A percentile compares a stretch with the other conserved stretches of the same genome.
phyloP scores from a whole-genome alignment of 2,329 filamentous ascomycete species.

The Stachybotrys chlorohalonatus region DNA sequence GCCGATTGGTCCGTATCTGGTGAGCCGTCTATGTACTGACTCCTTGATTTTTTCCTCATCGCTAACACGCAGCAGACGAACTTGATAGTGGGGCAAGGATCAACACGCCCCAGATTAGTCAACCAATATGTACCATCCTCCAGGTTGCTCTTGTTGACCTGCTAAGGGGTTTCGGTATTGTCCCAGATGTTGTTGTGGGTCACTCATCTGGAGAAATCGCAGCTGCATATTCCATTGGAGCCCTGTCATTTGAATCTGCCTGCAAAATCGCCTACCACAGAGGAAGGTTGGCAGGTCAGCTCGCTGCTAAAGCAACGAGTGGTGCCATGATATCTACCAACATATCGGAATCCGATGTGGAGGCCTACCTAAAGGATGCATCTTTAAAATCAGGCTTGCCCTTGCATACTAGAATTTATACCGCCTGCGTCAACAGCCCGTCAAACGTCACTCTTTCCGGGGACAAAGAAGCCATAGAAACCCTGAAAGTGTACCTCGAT shows the following conservation, averaged over 20 bases:
- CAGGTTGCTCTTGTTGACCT: conserved; percentile 36
- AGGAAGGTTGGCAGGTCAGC: conserved; percentile 22
- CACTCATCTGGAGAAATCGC: conserved; percentile 39
- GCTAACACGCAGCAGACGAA: neutral
- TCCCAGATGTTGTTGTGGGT: conserved; percentile 26
- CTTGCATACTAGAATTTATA: neutral
- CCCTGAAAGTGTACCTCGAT: conserved; percentile 21
- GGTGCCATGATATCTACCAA: conserved; percentile 16
- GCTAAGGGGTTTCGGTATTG: conserved; percentile 28
- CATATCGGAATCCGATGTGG: conserved; percentile 1
- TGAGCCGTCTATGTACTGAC: neutral
- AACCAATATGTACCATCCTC: conserved; percentile 31
- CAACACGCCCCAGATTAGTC: conserved; percentile 24
- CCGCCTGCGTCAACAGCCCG: conserved; percentile 40
- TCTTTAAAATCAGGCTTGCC: neutral
- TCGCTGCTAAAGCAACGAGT: conserved; percentile 15
- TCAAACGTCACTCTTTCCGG: conserved; percentile 39
- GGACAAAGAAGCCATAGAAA: conserved; percentile 29
- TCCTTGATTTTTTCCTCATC: neutral
- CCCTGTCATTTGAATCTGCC: conserved; percentile 30
- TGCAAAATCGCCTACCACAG: conserved; percentile 39
- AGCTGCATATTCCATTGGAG: conserved; percentile 32
- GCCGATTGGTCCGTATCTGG: conserved; percentile 1
- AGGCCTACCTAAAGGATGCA: neutral
- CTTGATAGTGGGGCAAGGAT: conserved; percentile 8